phyloP scores from a whole-genome alignment of 345 rosid species.

The Pugionium cornutum region DNA sequence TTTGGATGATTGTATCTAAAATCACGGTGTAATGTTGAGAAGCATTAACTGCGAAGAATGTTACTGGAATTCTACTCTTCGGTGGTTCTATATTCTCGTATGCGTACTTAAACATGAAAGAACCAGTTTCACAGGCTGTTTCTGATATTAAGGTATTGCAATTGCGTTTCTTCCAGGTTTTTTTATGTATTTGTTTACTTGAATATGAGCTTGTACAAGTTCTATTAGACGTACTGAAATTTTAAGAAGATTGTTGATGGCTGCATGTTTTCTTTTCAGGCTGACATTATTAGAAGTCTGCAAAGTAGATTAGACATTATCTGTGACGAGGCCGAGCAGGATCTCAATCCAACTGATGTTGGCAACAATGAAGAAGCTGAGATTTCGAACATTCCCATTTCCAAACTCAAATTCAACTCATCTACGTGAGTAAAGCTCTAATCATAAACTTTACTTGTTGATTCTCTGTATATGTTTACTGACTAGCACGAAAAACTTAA shows the following conservation, averaged over 20 bases:
- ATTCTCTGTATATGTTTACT: constrained; percentile 19
- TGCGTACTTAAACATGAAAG: constrained; percentile 71
- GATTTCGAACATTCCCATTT: constrained; percentile 40
- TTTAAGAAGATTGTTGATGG: neutral
- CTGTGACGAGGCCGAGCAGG: constrained; percentile 76
- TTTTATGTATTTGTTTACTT: neutral
- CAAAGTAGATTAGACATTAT: constrained; percentile 84
- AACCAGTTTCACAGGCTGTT: constrained; percentile 77
- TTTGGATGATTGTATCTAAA: constrained; percentile 27
- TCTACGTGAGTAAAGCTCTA: constrained; percentile 53
- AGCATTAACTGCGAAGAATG: constrained; percentile 64
- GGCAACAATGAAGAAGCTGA: constrained; percentile 37
- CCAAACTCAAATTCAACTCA: constrained; percentile 47
- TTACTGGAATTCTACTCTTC: constrained; percentile 61
- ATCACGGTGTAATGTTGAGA: constrained; percentile 40
- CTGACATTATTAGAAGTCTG: constrained; percentile 78
- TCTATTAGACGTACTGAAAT: neutral
- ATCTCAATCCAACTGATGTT: constrained; percentile 37
- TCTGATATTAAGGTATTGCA: constrained; percentile 72
- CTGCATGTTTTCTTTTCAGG: constrained; percentile 46
- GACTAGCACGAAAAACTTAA: constrained; percentile 3
- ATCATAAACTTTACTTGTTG: neutral
- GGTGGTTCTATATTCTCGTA: constrained; percentile 68
- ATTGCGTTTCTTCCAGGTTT: neutral
- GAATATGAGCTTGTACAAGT: neutral